These are phyloP conservation scores for Nakazawaea molendinolei DNA, from an alignment of 805 yeast genomes.

Conservation along the genomic window DNA sequence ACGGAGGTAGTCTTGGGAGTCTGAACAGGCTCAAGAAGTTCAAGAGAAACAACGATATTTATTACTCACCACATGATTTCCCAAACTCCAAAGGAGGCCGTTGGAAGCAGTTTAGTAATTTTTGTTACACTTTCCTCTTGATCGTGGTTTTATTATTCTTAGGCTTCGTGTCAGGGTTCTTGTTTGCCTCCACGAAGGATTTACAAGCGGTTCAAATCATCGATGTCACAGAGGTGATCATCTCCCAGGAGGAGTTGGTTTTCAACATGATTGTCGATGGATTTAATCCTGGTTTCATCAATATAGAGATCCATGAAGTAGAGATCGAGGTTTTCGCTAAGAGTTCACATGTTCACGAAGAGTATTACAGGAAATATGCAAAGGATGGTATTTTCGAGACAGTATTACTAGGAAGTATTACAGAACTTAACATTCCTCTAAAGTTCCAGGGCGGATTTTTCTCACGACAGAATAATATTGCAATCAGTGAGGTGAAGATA, in stretches of 20 bases:
- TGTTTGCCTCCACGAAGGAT: conserved; percentile 83
- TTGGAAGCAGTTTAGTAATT: conserved; percentile 22
- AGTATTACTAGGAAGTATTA: conserved; percentile 66
- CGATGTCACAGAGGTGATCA: conserved; percentile 63
- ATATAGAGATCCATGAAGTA: conserved; percentile 53
- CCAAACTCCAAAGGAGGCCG: conserved; percentile 24
- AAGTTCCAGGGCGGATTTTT: conserved; percentile 74
- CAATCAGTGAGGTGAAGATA: conserved; percentile 65
- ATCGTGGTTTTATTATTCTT: conserved; percentile 49
- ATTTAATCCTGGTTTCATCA: conserved; percentile 80
- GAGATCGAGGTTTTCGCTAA: conserved; percentile 85
- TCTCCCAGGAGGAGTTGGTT: conserved; percentile 77
- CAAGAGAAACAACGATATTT: conserved; percentile 17
- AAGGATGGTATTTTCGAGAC: conserved; percentile 43
- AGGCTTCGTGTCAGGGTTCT: conserved; percentile 79
- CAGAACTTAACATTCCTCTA: conserved; percentile 63
- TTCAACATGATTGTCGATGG: conserved; percentile 76
- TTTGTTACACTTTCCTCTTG: conserved; percentile 36
- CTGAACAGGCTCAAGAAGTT: conserved; percentile 12
- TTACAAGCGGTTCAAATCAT: conserved; percentile 57
- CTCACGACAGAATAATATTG: conserved; percentile 48
- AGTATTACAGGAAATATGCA: conserved; percentile 12
- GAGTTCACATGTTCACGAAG: conserved; percentile 37
- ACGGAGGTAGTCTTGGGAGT: neutral
- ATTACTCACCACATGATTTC: conserved; percentile 31